These are phyloP conservation scores for Toxoplasma gondii DNA, from an alignment of 169 alveolate species.

Conservation along the genomic window DNA sequence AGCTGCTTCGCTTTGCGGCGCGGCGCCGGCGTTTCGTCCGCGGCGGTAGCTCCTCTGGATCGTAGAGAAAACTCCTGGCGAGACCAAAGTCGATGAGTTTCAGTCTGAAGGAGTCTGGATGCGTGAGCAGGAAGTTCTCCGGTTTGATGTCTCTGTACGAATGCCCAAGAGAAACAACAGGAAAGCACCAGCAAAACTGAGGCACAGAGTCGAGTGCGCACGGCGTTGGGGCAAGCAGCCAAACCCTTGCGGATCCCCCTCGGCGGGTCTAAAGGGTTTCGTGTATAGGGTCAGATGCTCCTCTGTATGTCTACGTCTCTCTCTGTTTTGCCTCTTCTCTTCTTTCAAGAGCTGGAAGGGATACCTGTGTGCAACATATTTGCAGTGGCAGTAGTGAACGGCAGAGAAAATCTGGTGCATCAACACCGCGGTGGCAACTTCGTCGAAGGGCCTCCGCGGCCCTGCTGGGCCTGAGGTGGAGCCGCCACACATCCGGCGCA, in stretches of 20 bases:
- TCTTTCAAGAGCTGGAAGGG: neutral
- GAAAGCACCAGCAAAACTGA: too few relatives aligned
- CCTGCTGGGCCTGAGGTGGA: neutral
- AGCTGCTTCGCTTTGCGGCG: neutral
- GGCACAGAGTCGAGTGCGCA: neutral
- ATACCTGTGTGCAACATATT: constrained; percentile 53
- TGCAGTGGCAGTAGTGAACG: constrained; percentile 58
- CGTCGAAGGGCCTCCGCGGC: constrained; percentile 37
- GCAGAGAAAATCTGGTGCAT: constrained; percentile 60
- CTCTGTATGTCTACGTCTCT: too few relatives aligned
- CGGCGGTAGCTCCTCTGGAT: constrained; percentile 49
- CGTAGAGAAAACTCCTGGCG: constrained; percentile 45
- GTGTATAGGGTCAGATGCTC: too few relatives aligned
- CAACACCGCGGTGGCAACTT: constrained; percentile 42
- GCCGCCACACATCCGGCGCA: neutral
- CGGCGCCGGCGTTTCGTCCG: constrained; percentile 3
- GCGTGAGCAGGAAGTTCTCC: constrained; percentile 58
- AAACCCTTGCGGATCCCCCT: too few relatives aligned
- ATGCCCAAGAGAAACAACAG: neutral
- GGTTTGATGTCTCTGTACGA: constrained; percentile 60
- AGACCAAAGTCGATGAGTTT: constrained; percentile 60
- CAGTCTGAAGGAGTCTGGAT: constrained; percentile 44
- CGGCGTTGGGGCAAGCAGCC: too few relatives aligned
- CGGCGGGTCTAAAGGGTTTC: too few relatives aligned
- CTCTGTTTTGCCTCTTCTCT: too few relatives aligned